Evolutionary conservation across 306 rosid species (phyloP).

Genomic region (Cicer arietinum): DNA sequence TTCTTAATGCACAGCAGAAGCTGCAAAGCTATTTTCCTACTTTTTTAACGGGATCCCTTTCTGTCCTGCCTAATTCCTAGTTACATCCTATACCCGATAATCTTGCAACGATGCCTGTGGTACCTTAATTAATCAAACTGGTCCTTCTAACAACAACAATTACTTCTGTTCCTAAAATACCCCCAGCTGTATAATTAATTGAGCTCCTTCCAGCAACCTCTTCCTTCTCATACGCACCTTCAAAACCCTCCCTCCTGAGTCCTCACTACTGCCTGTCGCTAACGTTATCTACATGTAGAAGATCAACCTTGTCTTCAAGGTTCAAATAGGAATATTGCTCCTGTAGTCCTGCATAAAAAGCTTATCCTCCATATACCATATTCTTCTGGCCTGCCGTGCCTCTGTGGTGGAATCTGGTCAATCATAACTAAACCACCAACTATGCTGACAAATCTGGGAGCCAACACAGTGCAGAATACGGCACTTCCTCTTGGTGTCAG

Average conservation of each 20-base stretch:
- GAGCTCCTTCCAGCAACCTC: constrained; percentile 1
- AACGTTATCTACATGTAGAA: background rate
- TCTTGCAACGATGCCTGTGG: constrained; percentile 13
- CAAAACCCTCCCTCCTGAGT: background rate
- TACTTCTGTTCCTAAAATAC: background rate
- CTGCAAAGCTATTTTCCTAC: background rate
- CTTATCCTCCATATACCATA: background rate
- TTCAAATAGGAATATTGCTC: background rate
- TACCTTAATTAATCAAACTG: background rate
- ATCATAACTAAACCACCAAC: background rate
- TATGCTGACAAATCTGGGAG: background rate
- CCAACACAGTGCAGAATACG: background rate
- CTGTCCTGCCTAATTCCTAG: background rate
- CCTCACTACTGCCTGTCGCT: background rate
- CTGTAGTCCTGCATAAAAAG: background rate
- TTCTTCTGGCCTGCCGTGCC: background rate
- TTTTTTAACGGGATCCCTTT: background rate
- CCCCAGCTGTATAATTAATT: background rate
- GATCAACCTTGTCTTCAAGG: background rate
- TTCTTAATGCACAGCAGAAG: background rate
- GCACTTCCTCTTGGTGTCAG: constrained; percentile 1
- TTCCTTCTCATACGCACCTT: background rate
- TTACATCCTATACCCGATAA: background rate
- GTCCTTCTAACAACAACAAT: constrained; percentile 1
- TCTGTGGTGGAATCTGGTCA: background rate